A percentile compares a stretch with the other conserved stretches of the same genome.
Evolutionary conservation across 495 filamentous ascomycete species (phyloP).

Genomic region (Sordaria brevicollis): DNA sequence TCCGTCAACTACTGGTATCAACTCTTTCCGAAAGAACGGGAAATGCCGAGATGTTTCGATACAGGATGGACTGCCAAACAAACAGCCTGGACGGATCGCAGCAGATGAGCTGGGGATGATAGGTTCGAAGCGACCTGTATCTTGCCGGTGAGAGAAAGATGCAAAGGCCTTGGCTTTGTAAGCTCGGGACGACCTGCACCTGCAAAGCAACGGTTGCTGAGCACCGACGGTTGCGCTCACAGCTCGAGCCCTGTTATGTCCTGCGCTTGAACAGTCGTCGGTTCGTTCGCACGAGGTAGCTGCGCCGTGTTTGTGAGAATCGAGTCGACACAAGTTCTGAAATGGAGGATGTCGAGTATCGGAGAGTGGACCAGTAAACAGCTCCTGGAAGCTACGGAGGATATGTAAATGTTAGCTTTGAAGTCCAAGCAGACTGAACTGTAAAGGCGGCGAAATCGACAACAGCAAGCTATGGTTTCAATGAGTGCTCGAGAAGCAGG

Average conservation of each 20-base stretch:
- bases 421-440: neutral
- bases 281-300: neutral
- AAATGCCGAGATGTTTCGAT: neutral
- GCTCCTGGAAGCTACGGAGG: neutral
- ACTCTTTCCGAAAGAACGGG: neutral
- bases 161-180: neutral
- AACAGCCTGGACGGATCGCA: neutral
- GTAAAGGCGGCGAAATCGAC: neutral
- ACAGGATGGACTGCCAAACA: neutral
- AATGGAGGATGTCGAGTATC: neutral
- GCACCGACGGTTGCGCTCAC: neutral
- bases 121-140: neutral
- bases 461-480: neutral
- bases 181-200: neutral
- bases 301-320: neutral
- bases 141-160: neutral
- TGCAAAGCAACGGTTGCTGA: neutral
- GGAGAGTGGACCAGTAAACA: neutral
- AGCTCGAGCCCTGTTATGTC: neutral
- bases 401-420: neutral
- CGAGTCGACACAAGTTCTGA: neutral
- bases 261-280: neutral
- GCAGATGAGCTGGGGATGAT: neutral
- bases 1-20: neutral
- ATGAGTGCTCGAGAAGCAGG: neutral